Conservation (phyloP, 1,139 yeast genomes). For the Saccharomycopsis crataegensis region DNA sequence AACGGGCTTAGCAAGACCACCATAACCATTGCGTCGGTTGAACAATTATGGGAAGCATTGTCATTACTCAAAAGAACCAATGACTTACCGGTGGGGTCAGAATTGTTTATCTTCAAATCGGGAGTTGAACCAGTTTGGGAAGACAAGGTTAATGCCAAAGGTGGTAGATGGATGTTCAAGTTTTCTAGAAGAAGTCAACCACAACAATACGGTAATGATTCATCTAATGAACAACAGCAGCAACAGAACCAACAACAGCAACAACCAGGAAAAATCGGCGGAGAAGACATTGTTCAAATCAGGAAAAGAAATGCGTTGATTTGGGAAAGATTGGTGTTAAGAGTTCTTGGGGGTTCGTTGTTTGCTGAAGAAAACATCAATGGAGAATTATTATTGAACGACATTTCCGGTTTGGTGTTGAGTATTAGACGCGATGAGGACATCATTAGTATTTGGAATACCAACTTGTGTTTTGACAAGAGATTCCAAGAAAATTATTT, state of each 20-base stretch:
- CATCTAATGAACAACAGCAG: neutral
- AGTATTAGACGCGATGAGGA: constrained; percentile 46
- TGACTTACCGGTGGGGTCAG: constrained; percentile 41
- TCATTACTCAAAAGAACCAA: constrained; percentile 29
- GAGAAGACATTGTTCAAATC: constrained; percentile 20
- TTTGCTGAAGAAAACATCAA: constrained; percentile 36
- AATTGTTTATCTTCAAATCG: constrained; percentile 44
- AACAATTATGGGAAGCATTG: constrained; percentile 17
- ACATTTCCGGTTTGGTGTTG: constrained; percentile 46
- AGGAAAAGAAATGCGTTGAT: constrained; percentile 38
- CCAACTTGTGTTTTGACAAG: constrained; percentile 36
- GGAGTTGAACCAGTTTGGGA: constrained; percentile 58
- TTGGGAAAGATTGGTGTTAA: constrained; percentile 46
- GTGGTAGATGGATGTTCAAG: constrained; percentile 52
- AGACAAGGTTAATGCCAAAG: constrained; percentile 46
- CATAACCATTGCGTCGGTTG: constrained; percentile 11
- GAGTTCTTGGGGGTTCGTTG: constrained; percentile 39
- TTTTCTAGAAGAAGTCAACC: constrained; percentile 29
- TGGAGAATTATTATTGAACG: constrained; percentile 26
- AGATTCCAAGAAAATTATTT: constrained; percentile 21
- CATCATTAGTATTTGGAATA: constrained; percentile 48
- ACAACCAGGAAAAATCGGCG: neutral
- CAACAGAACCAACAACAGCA: constrained; percentile 7
- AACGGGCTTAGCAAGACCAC: constrained; percentile 5
- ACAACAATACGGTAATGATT: neutral